phyloP scores from a whole-genome alignment of 1,284 basidiomycete species.

The Inonotus obliquus region DNA sequence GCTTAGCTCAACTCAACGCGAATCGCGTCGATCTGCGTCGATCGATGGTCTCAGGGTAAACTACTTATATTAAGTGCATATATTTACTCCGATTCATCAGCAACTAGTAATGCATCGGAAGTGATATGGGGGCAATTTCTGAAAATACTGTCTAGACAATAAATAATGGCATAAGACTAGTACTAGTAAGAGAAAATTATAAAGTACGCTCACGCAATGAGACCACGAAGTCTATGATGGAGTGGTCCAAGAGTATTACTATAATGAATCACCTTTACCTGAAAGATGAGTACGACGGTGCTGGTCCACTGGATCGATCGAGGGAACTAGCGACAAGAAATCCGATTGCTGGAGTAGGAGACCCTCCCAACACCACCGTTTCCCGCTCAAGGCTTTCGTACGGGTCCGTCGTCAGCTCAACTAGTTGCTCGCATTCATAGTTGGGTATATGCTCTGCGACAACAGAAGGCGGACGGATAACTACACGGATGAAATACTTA shows the following conservation, averaged over 20 bases:
- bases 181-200: no score
- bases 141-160: no score
- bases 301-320: not conserved
- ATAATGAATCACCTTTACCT: not conserved
- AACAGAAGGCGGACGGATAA: slow-evolving; percentile 31
- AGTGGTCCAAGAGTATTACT: not conserved
- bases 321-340: not conserved
- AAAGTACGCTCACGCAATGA: no score
- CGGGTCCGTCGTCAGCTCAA: slow-evolving; percentile 40
- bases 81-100: not conserved
- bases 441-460: slow-evolving; percentile 34
- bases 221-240: no score
- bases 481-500: slow-evolving; percentile 38
- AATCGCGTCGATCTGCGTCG: not conserved
- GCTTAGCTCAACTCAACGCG: not conserved
- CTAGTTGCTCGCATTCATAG: slow-evolving; percentile 35
- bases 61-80: not conserved
- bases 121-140: no score
- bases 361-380: not conserved
- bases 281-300: not conserved
- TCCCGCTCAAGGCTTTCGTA: slow-evolving; percentile 27
- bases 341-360: slow-evolving; percentile 9
- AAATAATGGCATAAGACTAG: no score
- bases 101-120: not conserved
- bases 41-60: not conserved